These are phyloP conservation scores for Nakazawaea ernobii DNA, from an alignment of 805 yeast species.

Conservation along the genomic window DNA sequence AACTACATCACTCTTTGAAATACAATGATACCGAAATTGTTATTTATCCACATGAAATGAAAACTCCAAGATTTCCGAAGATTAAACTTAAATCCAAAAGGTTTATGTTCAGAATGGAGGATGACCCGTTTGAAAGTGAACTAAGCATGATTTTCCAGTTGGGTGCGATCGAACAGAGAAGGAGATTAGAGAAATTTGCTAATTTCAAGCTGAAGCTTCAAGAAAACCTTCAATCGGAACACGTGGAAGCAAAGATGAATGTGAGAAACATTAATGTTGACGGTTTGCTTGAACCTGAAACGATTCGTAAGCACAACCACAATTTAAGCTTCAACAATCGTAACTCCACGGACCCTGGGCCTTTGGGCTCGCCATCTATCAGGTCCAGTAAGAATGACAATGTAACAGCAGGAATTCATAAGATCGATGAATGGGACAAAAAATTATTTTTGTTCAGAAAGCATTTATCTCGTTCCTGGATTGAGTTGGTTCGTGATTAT, in stretches of 20 bases:
- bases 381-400: neutral
- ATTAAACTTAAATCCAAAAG: constrained; percentile 34
- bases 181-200: constrained; percentile 34
- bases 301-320: neutral
- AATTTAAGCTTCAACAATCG: neutral
- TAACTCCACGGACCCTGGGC: neutral
- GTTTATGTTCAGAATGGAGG: constrained; percentile 47
- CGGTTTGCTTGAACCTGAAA: constrained; percentile 5
- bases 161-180: constrained; percentile 52
- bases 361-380: neutral
- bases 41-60: constrained; percentile 32
- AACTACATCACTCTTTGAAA: constrained; percentile 45
- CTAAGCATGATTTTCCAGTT: constrained; percentile 51
- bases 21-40: constrained; percentile 31
- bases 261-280: constrained; percentile 3
- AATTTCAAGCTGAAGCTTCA: constrained; percentile 12
- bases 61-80: constrained; percentile 30
- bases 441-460: constrained; percentile 17
- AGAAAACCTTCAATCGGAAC: neutral
- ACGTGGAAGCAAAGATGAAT: constrained; percentile 3
- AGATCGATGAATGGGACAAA: constrained; percentile 8
- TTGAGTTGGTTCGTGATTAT: constrained; percentile 49
- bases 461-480: constrained; percentile 56
- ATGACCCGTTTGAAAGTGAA: constrained; percentile 62
- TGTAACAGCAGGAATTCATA: neutral